These are phyloP conservation scores for Penicillium fuscoglaucum DNA, from an alignment of 2,329 filamentous ascomycete species.

Conservation along the genomic window DNA sequence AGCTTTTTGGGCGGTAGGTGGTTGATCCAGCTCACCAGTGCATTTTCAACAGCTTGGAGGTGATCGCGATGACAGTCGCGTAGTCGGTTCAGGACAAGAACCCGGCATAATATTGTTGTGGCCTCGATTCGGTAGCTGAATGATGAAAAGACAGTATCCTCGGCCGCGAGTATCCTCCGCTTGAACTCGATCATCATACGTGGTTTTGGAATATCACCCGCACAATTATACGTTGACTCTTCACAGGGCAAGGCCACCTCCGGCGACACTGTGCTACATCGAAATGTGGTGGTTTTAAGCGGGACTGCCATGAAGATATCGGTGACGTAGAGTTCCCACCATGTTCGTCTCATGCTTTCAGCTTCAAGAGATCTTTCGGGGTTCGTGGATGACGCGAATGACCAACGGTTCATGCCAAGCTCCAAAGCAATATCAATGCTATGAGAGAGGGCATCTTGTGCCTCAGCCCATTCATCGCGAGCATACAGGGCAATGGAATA, in stretches of 20 bases:
- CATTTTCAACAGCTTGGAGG: slow-evolving; percentile 58
- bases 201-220: slow-evolving; percentile 58
- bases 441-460: slow-evolving; percentile 53
- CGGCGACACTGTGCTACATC: slow-evolving; percentile 66
- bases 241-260: slow-evolving; percentile 77
- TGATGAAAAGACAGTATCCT: slow-evolving; percentile 72
- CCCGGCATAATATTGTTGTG: slow-evolving; percentile 70
- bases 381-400: slow-evolving; percentile 50
- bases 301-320: slow-evolving; percentile 80
- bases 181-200: slow-evolving; percentile 58
- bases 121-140: slow-evolving; percentile 82
- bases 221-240: slow-evolving; percentile 57
- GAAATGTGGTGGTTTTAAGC: slow-evolving; percentile 48
- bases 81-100: slow-evolving; percentile 55
- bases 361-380: slow-evolving; percentile 62
- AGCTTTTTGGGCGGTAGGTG: slow-evolving; percentile 71
- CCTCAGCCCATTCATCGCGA: slow-evolving; percentile 36
- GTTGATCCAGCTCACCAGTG: slow-evolving; percentile 70
- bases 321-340: slow-evolving; percentile 78
- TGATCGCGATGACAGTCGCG: slow-evolving; percentile 50
- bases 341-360: slow-evolving; percentile 81
- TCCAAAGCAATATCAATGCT: slow-evolving; percentile 70
- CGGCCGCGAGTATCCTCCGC: slow-evolving; percentile 63
- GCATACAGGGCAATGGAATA: slow-evolving; percentile 40
- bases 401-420: slow-evolving; percentile 69